These are phyloP conservation scores for Euptelea pleiosperma DNA, from an alignment of 164 flowering plant genomes.

Conservation along the genomic window DNA sequence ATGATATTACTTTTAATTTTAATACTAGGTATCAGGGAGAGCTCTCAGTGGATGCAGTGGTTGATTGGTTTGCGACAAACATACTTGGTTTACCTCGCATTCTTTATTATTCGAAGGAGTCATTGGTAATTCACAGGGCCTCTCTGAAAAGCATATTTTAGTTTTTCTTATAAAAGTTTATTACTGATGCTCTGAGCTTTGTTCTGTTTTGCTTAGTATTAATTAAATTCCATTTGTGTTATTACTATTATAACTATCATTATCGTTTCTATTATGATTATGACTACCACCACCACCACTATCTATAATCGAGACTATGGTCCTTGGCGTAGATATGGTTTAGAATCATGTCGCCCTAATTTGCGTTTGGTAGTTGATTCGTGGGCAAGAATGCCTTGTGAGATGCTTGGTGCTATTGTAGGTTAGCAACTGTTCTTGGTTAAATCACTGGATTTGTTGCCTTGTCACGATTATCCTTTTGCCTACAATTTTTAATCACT, in stretches of 20 bases:
- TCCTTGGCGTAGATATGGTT: too few relatives aligned
- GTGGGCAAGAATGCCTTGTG: not conserved
- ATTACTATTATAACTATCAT: too few relatives aligned
- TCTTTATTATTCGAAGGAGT: constrained; percentile 72
- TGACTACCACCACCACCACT: too few relatives aligned
- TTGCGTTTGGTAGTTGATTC: not conserved
- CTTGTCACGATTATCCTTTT: too few relatives aligned
- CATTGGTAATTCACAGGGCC: constrained; percentile 58
- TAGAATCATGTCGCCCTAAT: too few relatives aligned
- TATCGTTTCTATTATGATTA: too few relatives aligned
- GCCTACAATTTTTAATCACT: too few relatives aligned
- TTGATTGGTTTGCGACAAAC: constrained; percentile 79
- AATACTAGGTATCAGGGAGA: constrained; percentile 72
- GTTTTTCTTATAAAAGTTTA: constrained; percentile 1
- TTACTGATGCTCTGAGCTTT: not conserved
- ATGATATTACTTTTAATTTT: constrained; percentile 2
- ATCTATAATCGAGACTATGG: too few relatives aligned
- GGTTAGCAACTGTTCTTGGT: too few relatives aligned
- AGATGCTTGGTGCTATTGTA: not conserved
- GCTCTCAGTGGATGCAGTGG: constrained; percentile 71
- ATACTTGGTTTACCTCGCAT: constrained; percentile 82
- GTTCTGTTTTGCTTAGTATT: not conserved
- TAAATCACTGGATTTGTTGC: too few relatives aligned
- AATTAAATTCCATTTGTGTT: not conserved
- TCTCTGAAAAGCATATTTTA: constrained; percentile 2